These are phyloP conservation scores for Apophysomyces elegans DNA, from an alignment of 371 early-diverging fungal species.

Conservation along the genomic window DNA sequence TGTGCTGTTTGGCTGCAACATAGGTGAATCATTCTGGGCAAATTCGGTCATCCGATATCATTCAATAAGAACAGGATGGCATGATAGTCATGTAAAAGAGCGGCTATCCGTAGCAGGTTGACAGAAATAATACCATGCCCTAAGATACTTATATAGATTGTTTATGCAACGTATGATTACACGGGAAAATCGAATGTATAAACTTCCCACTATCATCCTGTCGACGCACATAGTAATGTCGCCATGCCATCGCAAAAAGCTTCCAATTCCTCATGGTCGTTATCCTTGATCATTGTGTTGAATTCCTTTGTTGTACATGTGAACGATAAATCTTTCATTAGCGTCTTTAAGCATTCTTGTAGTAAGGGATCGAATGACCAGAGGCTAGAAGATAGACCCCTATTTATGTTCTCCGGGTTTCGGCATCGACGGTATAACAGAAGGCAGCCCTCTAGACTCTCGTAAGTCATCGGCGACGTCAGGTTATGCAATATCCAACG, in stretches of 20 bases:
- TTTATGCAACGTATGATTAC: no score
- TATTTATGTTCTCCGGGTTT: slow-evolving; percentile 24
- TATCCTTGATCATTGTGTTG: slow-evolving; percentile 24
- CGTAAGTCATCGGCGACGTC: not conserved
- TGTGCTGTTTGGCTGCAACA: no score
- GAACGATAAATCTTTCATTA: slow-evolving; percentile 15
- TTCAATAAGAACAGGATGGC: no score
- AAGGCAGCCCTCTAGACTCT: slow-evolving; percentile 22
- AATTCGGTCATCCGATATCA: no score
- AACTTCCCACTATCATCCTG: no score
- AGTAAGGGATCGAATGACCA: slow-evolving; percentile 37
- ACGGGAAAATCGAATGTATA: no score
- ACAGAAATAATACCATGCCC: no score
- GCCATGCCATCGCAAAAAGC: slow-evolving; percentile 35
- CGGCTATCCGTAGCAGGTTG: no score
- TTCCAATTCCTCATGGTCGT: slow-evolving; percentile 25
- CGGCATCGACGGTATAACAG: slow-evolving; percentile 32
- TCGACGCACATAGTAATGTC: not conserved
- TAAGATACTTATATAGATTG: no score
- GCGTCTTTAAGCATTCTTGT: slow-evolving; percentile 13
- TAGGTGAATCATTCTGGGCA: no score
- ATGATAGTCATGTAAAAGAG: no score
- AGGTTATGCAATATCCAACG: slow-evolving; percentile 29
- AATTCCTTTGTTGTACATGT: slow-evolving; percentile 21
- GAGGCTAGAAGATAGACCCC: slow-evolving; percentile 25